Conservation (phyloP, 805 yeast species). For the Candida rishiriensis region DNA sequence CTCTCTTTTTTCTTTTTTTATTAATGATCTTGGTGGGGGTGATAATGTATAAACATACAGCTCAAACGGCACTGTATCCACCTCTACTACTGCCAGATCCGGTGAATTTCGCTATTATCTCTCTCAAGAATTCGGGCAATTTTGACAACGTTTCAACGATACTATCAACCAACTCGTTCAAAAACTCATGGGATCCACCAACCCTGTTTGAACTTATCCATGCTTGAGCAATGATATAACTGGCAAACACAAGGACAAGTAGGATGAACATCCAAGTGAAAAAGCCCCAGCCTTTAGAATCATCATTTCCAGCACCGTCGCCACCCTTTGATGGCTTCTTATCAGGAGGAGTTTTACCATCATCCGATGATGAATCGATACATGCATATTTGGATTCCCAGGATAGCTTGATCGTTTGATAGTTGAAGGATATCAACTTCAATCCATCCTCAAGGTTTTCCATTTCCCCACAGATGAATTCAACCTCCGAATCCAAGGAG, state of each 20-base stretch:
- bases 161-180: constrained; percentile 69
- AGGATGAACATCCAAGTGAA: constrained; percentile 78
- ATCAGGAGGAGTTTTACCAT: constrained; percentile 24
- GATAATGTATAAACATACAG: not conserved
- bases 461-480: constrained; percentile 42
- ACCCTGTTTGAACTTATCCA: constrained; percentile 67
- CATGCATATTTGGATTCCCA: constrained; percentile 40
- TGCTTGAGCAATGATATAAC: constrained; percentile 68
- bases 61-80: constrained; percentile 88
- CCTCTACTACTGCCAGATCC: constrained; percentile 62
- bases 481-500: constrained; percentile 41
- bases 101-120: constrained; percentile 61
- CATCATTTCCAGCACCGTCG: constrained; percentile 25
- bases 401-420: constrained; percentile 24
- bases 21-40: too few relatives aligned
- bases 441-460: constrained; percentile 23
- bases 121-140: constrained; percentile 62
- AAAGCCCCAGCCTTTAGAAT: constrained; percentile 67
- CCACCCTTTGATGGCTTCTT: constrained; percentile 25
- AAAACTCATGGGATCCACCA: constrained; percentile 64
- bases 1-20: too few relatives aligned
- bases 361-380: constrained; percentile 15
- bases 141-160: constrained; percentile 52
- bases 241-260: constrained; percentile 62
- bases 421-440: constrained; percentile 35